phyloP scores from a whole-genome alignment of 2,329 filamentous ascomycete genomes.

The Hypocreales sp. region DNA sequence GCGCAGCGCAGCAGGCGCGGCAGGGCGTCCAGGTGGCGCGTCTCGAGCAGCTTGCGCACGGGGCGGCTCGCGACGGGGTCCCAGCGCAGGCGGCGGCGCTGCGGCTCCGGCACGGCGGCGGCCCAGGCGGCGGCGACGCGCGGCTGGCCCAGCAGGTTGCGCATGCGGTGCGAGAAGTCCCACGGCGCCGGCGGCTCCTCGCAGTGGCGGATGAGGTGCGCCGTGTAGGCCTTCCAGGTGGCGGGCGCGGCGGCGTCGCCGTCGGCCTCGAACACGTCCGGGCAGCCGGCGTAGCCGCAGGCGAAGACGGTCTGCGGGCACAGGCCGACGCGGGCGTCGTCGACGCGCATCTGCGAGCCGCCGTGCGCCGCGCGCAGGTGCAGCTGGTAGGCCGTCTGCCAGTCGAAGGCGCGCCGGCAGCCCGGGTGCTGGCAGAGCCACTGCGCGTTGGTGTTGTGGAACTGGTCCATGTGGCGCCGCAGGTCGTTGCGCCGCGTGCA shows the following conservation, averaged over 20 bases:
- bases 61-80: slow-evolving; percentile 24
- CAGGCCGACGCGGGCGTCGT: slow-evolving; percentile 25
- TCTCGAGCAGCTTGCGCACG: slow-evolving; percentile 27
- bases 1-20: slow-evolving; percentile 23
- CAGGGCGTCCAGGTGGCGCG: slow-evolving; percentile 24
- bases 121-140: slow-evolving; percentile 21
- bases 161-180: slow-evolving; percentile 27
- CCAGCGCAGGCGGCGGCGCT: slow-evolving; percentile 21
- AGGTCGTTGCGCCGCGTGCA: slow-evolving; percentile 31
- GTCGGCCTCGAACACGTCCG: slow-evolving; percentile 25
- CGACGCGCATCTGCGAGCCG: slow-evolving; percentile 23
- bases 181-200: slow-evolving; percentile 26
- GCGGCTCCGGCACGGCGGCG: slow-evolving; percentile 17
- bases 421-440: slow-evolving; percentile 28
- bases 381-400: slow-evolving; percentile 29
- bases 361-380: slow-evolving; percentile 29
- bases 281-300: slow-evolving; percentile 29
- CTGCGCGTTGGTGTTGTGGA: slow-evolving; percentile 29
- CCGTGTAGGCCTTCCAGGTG: slow-evolving; percentile 27
- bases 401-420: slow-evolving; percentile 29
- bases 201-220: slow-evolving; percentile 30
- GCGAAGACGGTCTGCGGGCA: slow-evolving; percentile 32
- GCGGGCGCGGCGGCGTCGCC: slow-evolving; percentile 21
- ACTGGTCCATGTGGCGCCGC: slow-evolving; percentile 31
- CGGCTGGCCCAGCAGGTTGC: slow-evolving; percentile 26